These are phyloP conservation scores for Fusarium solani-melongenae DNA, from an alignment of 2,329 filamentous ascomycete genomes.

Conservation along the genomic window DNA sequence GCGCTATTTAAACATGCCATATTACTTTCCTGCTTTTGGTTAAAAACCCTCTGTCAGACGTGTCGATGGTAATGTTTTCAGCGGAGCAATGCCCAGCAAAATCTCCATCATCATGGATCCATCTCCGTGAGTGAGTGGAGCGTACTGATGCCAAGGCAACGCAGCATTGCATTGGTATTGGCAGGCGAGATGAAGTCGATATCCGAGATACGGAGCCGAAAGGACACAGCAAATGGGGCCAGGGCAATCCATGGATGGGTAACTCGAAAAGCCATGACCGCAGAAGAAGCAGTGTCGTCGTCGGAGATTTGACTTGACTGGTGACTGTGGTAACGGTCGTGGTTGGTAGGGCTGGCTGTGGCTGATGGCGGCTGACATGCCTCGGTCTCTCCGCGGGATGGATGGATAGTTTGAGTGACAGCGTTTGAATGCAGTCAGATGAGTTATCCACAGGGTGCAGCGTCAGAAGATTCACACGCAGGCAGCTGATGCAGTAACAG, in stretches of 20 bases:
- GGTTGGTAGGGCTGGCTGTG: constrained; percentile 22
- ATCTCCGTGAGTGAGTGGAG: background rate
- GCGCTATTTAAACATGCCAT: background rate
- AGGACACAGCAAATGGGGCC: background rate
- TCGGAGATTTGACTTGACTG: background rate
- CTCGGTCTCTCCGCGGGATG: constrained; percentile 28
- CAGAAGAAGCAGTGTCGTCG: background rate
- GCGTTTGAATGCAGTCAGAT: constrained; percentile 33
- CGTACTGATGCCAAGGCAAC: constrained; percentile 18
- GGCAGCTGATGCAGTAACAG: background rate
- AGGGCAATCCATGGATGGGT: constrained; percentile 1
- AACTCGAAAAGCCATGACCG: background rate
- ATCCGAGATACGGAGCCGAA: constrained; percentile 7
- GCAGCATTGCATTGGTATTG: constrained; percentile 4
- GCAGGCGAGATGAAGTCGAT: constrained; percentile 26
- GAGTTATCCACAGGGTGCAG: constrained; percentile 19
- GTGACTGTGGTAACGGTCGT: constrained; percentile 14
- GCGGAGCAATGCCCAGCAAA: background rate
- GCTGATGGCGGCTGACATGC: constrained; percentile 34
- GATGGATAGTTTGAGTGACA: background rate
- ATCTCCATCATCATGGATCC: background rate
- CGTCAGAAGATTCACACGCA: background rate
- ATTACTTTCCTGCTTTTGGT: background rate
- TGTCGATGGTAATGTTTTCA: background rate
- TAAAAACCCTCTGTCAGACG: background rate